Conservation (phyloP, 306 rosid genomes). For the Acacia crassicarpa region DNA sequence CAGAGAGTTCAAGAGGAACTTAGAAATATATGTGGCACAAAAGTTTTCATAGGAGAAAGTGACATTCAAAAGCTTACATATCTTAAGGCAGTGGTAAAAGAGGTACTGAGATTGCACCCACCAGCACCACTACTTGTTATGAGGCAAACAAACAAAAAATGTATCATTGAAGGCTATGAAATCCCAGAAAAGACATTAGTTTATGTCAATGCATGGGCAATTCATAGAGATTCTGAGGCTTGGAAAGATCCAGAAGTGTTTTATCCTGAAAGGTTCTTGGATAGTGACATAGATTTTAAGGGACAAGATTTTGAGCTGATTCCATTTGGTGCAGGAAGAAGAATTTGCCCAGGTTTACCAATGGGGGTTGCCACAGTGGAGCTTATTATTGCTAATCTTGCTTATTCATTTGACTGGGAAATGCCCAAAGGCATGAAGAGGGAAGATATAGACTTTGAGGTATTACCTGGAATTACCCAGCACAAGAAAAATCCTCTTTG, state of each 20-base stretch:
- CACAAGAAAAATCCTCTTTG: constrained; percentile 28
- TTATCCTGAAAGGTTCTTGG: constrained; percentile 25
- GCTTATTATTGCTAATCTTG: constrained; percentile 22
- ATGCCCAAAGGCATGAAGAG: constrained; percentile 1
- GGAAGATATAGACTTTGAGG: constrained; percentile 26
- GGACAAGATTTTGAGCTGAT: constrained; percentile 30
- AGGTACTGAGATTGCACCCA: neutral
- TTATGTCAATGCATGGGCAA: neutral
- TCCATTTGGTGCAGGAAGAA: constrained; percentile 28
- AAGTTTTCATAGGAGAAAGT: neutral
- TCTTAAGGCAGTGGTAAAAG: neutral
- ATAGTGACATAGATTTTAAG: neutral
- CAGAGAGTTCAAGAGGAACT: neutral
- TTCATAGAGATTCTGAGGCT: neutral
- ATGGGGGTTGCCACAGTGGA: constrained; percentile 13
- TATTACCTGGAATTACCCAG: neutral
- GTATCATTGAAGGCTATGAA: neutral
- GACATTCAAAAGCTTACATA: constrained; percentile 21
- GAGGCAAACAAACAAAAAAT: neutral
- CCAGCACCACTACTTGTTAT: neutral
- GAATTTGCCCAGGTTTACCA: constrained; percentile 28
- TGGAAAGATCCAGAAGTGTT: constrained; percentile 16
- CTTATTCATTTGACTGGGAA: constrained; percentile 31
- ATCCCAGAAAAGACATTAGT: neutral
- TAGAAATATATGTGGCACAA: neutral